Evolutionary conservation across 2,329 filamentous ascomycete species (phyloP).

Genomic region (Verticillium tricorpus): DNA sequence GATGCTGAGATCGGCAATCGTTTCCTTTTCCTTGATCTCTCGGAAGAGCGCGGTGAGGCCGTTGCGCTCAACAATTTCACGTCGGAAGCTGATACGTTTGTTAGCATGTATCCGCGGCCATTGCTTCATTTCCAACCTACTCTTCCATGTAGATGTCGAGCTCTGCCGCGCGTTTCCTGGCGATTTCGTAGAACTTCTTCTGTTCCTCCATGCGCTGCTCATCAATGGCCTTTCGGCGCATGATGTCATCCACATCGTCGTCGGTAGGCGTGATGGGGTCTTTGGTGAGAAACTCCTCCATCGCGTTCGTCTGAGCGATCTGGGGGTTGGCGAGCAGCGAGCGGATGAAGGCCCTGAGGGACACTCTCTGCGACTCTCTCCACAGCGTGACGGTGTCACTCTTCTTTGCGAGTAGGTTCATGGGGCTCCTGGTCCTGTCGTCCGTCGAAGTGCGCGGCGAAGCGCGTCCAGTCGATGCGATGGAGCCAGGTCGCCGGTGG

Average conservation of each 20-base stretch:
- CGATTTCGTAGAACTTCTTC: constrained; percentile 91
- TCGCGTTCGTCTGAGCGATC: constrained; percentile 75
- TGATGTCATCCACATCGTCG: constrained; percentile 79
- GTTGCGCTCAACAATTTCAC: constrained; percentile 65
- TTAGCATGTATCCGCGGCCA: background rate
- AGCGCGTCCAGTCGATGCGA: constrained; percentile 24
- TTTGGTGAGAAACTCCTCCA: constrained; percentile 75
- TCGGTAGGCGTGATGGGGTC: constrained; percentile 71
- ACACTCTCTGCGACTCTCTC: constrained; percentile 87
- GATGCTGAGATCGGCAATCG: constrained; percentile 80
- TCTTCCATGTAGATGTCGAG: constrained; percentile 98
- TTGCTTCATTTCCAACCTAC: constrained; percentile 37
- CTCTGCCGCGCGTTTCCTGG: constrained; percentile 81
- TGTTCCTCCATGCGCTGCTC: constrained; percentile 89
- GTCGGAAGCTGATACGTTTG: constrained; percentile 47
- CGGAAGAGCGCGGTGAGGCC: constrained; percentile 88
- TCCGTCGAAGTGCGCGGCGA: constrained; percentile 44
- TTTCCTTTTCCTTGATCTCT: constrained; percentile 87
- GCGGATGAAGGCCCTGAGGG: constrained; percentile 84
- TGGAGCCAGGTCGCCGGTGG: constrained; percentile 25
- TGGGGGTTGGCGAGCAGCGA: constrained; percentile 80
- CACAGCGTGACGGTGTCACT: constrained; percentile 48
- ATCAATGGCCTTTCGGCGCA: constrained; percentile 75
- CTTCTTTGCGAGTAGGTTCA: constrained; percentile 19
- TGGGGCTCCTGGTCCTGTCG: constrained; percentile 23